Conservation (phyloP, 495 filamentous ascomycete species). For the Penicillium turbatum region DNA sequence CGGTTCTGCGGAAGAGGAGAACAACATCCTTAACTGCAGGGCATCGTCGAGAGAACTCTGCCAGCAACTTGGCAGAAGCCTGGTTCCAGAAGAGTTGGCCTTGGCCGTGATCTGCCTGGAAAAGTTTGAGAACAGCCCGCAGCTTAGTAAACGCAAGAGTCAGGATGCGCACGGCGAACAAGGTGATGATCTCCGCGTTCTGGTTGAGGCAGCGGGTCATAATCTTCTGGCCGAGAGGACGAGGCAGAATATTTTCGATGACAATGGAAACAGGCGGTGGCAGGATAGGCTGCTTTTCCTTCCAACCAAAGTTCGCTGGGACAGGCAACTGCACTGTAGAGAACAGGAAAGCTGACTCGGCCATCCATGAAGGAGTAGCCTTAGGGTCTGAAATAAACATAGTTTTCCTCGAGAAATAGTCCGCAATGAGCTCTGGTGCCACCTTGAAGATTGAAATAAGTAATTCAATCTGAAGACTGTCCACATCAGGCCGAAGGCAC, state of each 20-base stretch:
- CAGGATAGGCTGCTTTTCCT: constrained; percentile 43
- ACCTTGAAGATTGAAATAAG: constrained; percentile 71
- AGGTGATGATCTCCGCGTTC: constrained; percentile 66
- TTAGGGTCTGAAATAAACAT: constrained; percentile 88
- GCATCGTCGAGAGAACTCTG: constrained; percentile 73
- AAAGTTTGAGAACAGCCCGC: constrained; percentile 45
- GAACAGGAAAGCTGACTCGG: constrained; percentile 83
- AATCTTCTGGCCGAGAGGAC: constrained; percentile 70
- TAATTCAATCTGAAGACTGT: constrained; percentile 74
- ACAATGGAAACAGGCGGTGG: constrained; percentile 73
- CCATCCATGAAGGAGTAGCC: constrained; percentile 86
- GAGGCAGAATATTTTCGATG: constrained; percentile 83
- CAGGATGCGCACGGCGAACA: constrained; percentile 77
- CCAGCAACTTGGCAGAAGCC: constrained; percentile 57
- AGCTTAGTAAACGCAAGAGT: constrained; percentile 77
- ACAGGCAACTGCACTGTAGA: constrained; percentile 68
- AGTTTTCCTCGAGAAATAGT: constrained; percentile 76
- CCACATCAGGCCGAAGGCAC: constrained; percentile 78
- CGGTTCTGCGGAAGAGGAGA: constrained; percentile 58
- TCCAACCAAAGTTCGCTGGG: constrained; percentile 64
- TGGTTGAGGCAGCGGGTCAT: constrained; percentile 73
- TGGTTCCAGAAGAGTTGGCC: constrained; percentile 58
- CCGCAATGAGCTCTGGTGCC: constrained; percentile 77
- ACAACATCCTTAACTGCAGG: constrained; percentile 76
- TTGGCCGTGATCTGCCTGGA: constrained; percentile 35